Conservation (phyloP, 768 basidiomycete species). For the Dictyophora rubrovolvata region DNA sequence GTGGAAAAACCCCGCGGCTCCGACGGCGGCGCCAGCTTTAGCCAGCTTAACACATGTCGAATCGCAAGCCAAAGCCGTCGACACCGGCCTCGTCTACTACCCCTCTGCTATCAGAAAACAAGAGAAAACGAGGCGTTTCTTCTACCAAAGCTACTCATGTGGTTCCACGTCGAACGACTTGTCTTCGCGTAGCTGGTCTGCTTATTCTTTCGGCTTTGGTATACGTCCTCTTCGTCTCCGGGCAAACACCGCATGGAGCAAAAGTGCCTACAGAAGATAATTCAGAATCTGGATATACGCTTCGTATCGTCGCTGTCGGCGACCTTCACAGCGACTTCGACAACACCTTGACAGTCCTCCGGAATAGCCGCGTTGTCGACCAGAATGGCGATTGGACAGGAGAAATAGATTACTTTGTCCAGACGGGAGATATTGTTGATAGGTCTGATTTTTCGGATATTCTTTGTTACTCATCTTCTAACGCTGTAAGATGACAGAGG, state of each 20-base stretch:
- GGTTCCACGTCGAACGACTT: background rate
- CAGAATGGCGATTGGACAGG: slow-evolving; percentile 71
- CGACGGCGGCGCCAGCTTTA: too few species aligned
- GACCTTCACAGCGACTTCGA: slow-evolving; percentile 85
- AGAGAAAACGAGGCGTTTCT: background rate
- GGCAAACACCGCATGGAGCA: background rate
- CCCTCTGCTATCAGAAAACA: background rate
- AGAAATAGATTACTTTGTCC: slow-evolving; percentile 76
- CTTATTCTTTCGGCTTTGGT: background rate
- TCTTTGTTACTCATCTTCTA: background rate
- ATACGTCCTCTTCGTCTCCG: background rate
- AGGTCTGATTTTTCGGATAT: slow-evolving; percentile 33
- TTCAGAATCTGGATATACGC: slow-evolving; percentile 16
- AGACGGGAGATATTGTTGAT: slow-evolving; percentile 95
- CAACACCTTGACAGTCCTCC: slow-evolving; percentile 71
- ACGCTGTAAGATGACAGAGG: slow-evolving; percentile 39
- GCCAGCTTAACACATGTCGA: background rate
- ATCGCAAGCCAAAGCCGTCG: background rate
- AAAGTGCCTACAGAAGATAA: background rate
- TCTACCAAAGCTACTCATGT: background rate
- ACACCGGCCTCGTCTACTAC: background rate
- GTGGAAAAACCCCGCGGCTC: too few species aligned
- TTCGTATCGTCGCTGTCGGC: slow-evolving; percentile 76
- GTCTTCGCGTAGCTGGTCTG: background rate
- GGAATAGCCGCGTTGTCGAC: slow-evolving; percentile 72